Percentiles rank a stretch among this genome's conserved stretches.
Conservation (phyloP, 768 basidiomycete species). For the Saitozyma podzolica region DNA sequence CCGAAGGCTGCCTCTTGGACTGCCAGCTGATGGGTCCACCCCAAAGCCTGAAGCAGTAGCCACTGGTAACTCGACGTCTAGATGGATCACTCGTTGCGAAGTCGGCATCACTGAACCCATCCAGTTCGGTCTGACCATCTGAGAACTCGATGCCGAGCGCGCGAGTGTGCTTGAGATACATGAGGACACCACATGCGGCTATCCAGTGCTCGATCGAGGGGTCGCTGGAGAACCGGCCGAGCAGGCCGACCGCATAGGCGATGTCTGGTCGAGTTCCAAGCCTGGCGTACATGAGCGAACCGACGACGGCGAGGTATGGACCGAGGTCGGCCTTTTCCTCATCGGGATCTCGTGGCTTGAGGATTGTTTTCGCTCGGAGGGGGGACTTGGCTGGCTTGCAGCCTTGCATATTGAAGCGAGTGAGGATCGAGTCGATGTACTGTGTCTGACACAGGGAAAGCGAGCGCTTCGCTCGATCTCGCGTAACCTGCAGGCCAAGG, state of each 20-base stretch:
- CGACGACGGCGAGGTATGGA: conserved; percentile 45
- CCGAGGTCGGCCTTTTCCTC: conserved; percentile 1
- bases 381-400: neutral
- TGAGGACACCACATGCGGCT: too few species aligned
- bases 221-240: neutral
- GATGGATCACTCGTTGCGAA: too few species aligned
- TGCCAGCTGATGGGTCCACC: too few species aligned
- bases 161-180: too few species aligned
- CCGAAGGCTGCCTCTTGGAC: neutral
- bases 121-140: too few species aligned
- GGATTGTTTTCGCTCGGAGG: conserved; percentile 8
- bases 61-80: too few species aligned
- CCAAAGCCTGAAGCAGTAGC: too few species aligned
- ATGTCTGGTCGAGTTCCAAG: conserved; percentile 47
- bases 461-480: conserved; percentile 12
- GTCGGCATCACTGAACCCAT: too few species aligned
- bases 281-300: conserved; percentile 48
- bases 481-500: conserved; percentile 17
- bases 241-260: conserved; percentile 7
- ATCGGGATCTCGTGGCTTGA: conserved; percentile 4
- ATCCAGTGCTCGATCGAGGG: too few species aligned
- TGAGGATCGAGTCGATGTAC: conserved; percentile 7
- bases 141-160: too few species aligned
- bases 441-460: conserved; percentile 14
- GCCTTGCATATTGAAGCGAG: conserved; percentile 1